These are phyloP conservation scores for Cardiospermum halicacabum DNA, from an alignment of 345 rosid species.

Conservation along the genomic window DNA sequence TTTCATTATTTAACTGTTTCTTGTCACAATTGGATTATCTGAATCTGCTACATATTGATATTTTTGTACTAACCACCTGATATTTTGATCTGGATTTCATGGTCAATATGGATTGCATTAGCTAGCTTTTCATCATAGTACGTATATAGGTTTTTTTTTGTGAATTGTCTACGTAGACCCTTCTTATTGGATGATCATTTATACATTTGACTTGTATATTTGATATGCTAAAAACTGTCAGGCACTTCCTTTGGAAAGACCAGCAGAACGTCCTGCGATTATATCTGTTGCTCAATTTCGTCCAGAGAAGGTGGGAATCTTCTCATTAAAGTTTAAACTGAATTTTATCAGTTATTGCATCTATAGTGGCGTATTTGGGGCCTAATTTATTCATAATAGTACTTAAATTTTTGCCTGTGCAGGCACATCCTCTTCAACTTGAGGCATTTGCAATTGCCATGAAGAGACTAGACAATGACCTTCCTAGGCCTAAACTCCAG, in stretches of 20 bases:
- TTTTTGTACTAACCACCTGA: neutral
- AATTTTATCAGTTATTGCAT: conserved; percentile 25
- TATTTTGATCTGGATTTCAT: neutral
- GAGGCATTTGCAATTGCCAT: conserved; percentile 75
- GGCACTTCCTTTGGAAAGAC: conserved; percentile 76
- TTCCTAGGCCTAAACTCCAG: conserved; percentile 75
- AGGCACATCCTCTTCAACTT: conserved; percentile 93
- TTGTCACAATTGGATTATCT: neutral
- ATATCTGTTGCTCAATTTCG: conserved; percentile 96
- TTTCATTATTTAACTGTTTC: neutral
- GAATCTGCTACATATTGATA: neutral
- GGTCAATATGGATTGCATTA: neutral
- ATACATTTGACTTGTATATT: neutral
- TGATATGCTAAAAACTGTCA: conserved; percentile 23
- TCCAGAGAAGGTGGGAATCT: conserved; percentile 92
- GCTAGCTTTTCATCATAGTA: neutral
- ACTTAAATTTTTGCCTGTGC: conserved; percentile 32
- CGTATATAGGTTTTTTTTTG: neutral
- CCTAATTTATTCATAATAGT: conserved; percentile 5
- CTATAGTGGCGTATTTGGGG: conserved; percentile 25
- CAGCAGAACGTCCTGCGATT: conserved; percentile 47
- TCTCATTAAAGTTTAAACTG: conserved; percentile 32
- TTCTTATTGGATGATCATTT: neutral
- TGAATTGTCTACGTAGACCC: neutral
- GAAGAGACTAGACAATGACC: conserved; percentile 37